Evolutionary conservation across 2,329 filamentous ascomycete genomes (phyloP).

Genomic region (Arthrobotrys megalospora): DNA sequence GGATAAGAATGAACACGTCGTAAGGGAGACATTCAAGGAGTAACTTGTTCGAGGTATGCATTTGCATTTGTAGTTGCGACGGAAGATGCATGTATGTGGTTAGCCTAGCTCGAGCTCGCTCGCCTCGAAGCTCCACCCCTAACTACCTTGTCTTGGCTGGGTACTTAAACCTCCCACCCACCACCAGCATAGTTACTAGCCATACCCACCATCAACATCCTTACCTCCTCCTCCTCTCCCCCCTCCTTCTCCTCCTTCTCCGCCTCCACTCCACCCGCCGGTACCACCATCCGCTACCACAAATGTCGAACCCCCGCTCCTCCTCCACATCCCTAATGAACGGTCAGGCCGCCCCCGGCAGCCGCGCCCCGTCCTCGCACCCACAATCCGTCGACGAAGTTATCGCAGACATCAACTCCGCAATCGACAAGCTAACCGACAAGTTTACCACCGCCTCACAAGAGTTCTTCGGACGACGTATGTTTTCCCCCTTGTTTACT

Average conservation of each 20-base stretch:
- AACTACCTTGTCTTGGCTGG: too few species aligned
- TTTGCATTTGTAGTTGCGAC: too few species aligned
- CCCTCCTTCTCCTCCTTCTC: background rate
- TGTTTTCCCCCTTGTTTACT: background rate
- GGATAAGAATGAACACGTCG: conserved; percentile 34
- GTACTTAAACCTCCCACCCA: too few species aligned
- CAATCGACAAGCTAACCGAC: conserved; percentile 60
- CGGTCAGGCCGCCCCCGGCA: conserved; percentile 45
- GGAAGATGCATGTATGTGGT: too few species aligned
- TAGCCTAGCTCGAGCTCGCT: too few species aligned
- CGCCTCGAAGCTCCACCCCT: too few species aligned
- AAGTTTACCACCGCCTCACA: conserved; percentile 59
- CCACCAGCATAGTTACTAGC: too few species aligned
- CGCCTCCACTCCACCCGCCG: background rate
- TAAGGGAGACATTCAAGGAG: conserved; percentile 35
- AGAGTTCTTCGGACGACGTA: conserved; percentile 56
- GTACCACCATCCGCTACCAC: background rate
- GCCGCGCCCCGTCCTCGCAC: conserved; percentile 48
- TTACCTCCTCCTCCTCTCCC: background rate
- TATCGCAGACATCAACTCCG: conserved; percentile 59
- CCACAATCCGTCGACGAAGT: conserved; percentile 61
- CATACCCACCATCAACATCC: too few species aligned
- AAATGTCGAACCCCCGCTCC: conserved; percentile 32
- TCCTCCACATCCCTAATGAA: conserved; percentile 45
- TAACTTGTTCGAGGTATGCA: too few species aligned